Base-by-base conservation (phyloP, 805 yeast species). In the Cyberlindnera mrakii region DNA sequence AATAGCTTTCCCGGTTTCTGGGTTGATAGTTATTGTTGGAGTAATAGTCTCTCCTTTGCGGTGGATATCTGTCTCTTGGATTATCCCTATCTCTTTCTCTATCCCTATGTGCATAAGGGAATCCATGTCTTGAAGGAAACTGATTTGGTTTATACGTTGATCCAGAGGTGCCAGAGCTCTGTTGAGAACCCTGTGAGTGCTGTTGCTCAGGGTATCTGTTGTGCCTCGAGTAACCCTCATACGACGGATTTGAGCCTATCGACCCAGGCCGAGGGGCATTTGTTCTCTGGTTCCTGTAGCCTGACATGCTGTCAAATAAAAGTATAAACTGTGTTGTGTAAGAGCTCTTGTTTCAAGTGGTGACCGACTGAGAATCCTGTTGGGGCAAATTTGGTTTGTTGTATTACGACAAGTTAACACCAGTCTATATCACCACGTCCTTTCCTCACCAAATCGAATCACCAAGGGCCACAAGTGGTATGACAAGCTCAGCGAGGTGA, bases 221-320 rank as follows among this genome's bases (percentile, higher is more conserved):
- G 35, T 39, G 33, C 35, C 49, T 42, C 20, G 33, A 35, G 20
- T 40, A 42, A 5, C 25, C 16, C 30, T 42, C 45, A 30, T 46
- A 42, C 11, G 41, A 14, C 7, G 30, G 16, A 14, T 16, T 23
- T 15, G 35, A 16, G 15, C 41, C 36, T 6, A 44, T 40, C 3
- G 49, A 43, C 25, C 41, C 32, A 3, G 42, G 37, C 18, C 47
- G 46, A 5, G 46, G 37, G 3, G 49, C 40, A 32, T 46, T 45
- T 3, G 48, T 41, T 33, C 54, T 47, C 39, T 45, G 53, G 20
- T 31, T 40, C 33, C 54, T 38, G 25, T 50, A 49, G 2, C 48
- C 45, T 17, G 54, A 48, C 54, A 50, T 50, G 6, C 30, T 27
- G 15, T 14, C 35, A 16, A 11, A 23, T 23, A 11, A 2, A 23